These are phyloP conservation scores for Metschnikowia borealis DNA, from an alignment of 805 yeast genomes.

Conservation along the genomic window DNA sequence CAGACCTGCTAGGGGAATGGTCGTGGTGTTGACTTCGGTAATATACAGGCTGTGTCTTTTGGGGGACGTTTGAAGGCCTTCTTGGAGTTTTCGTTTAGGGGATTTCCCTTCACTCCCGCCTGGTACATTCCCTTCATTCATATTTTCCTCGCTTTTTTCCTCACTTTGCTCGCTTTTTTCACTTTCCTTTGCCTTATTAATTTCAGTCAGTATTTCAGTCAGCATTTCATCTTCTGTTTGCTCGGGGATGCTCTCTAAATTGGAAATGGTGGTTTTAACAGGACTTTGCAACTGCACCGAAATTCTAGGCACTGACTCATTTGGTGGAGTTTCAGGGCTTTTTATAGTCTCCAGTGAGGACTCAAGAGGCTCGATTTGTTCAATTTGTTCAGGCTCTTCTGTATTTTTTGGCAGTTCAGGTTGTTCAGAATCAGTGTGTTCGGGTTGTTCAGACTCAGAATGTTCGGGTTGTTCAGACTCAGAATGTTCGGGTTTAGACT, in stretches of 20 bases:
- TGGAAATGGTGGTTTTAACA: neutral
- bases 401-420: too few species aligned
- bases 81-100: neutral
- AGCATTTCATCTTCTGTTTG: neutral
- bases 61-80: neutral
- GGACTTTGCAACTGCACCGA: neutral
- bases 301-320: neutral
- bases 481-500: too few species aligned
- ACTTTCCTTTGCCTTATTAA: neutral
- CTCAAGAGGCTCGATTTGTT: too few species aligned
- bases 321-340: neutral
- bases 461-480: too few species aligned
- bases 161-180: too few species aligned
- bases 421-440: too few species aligned
- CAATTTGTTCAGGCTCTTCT: too few species aligned
- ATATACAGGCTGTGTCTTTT: conserved; percentile 6
- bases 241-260: conserved; percentile 1
- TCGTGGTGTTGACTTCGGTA: conserved; percentile 4
- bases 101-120: neutral
- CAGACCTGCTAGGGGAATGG: conserved; percentile 8
- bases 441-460: too few species aligned
- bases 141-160: too few species aligned
- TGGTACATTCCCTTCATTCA: too few species aligned
- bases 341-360: neutral
- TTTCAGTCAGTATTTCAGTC: neutral